Evolutionary conservation across 805 yeast genomes (phyloP).

Genomic region (Brettanomyces anomalus): DNA sequence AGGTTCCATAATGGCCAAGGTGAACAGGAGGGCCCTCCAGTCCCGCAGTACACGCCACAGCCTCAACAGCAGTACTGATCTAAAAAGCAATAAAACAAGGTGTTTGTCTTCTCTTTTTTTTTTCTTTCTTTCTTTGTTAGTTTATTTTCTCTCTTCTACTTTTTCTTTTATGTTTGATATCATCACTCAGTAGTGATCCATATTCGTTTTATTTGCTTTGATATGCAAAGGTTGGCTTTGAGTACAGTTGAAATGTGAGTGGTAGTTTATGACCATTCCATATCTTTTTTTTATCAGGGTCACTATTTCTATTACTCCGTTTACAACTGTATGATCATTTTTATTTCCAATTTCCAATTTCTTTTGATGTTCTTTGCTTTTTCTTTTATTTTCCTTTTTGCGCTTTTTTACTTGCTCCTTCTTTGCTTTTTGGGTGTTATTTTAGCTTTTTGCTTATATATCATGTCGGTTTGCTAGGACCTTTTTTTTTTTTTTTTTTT

Average conservation of each 20-base stretch:
- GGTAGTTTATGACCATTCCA: constrained; percentile 2
- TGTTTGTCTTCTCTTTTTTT: constrained; percentile 4
- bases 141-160: constrained; percentile 6
- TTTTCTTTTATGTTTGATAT: constrained; percentile 1
- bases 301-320: constrained; percentile 4
- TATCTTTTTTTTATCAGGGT: constrained; percentile 6
- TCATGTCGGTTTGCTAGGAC: not conserved
- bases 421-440: constrained; percentile 10
- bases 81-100: constrained; percentile 4
- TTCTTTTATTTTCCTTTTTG: constrained; percentile 2
- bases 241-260: too few species aligned
- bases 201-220: too few species aligned
- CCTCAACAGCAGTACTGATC: constrained; percentile 7
- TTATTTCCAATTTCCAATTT: constrained; percentile 8
- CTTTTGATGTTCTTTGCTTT: constrained; percentile 6
- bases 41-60: constrained; percentile 9
- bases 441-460: constrained; percentile 4
- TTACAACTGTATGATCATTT: constrained; percentile 3
- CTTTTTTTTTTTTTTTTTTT: constrained; percentile 9
- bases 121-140: constrained; percentile 7
- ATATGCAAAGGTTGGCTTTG: too few species aligned
- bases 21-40: constrained; percentile 20
- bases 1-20: constrained; percentile 22
- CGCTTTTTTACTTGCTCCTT: constrained; percentile 3
- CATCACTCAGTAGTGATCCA: too few species aligned